phyloP scores from a whole-genome alignment of 106 monocot genomes.

The Chionographis japonica region DNA sequence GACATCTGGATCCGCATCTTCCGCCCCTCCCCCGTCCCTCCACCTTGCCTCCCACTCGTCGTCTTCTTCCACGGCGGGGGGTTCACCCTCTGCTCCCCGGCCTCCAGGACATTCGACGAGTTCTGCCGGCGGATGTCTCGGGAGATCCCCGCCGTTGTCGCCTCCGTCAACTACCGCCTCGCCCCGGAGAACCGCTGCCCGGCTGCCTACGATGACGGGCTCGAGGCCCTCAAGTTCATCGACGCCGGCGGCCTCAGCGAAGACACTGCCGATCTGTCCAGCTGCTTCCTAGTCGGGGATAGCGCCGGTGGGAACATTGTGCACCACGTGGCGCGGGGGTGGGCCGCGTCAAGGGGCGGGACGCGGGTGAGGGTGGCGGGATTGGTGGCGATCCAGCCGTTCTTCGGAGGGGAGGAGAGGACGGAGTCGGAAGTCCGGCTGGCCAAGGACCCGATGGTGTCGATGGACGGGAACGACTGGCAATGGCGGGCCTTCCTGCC shows the following conservation, averaged over 20 bases:
- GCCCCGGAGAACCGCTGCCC: conserved; percentile 42
- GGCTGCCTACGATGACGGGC: conserved; percentile 30
- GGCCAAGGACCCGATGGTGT: conserved; percentile 8
- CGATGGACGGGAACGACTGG: conserved; percentile 19
- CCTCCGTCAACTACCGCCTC: conserved; percentile 36
- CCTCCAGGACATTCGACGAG: conserved; percentile 2
- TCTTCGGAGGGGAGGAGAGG: conserved; percentile 32
- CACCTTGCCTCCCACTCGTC: neutral
- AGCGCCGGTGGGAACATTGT: conserved; percentile 48
- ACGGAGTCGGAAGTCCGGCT: conserved; percentile 28
- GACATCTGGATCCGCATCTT: conserved; percentile 25
- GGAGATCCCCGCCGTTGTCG: conserved; percentile 11
- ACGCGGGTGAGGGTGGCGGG: neutral
- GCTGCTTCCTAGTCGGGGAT: conserved; percentile 30
- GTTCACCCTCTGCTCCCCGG: conserved; percentile 1
- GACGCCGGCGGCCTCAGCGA: neutral
- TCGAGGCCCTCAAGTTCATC: conserved; percentile 29
- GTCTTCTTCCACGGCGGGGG: conserved; percentile 5
- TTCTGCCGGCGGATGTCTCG: conserved; percentile 40
- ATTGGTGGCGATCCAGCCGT: conserved; percentile 20
- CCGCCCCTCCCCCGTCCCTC: conserved; percentile 10
- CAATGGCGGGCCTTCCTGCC: conserved; percentile 41
- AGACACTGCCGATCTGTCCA: conserved; percentile 14
- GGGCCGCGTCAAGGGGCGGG: neutral
- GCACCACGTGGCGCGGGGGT: conserved; percentile 24